Evolutionary conservation across 1,284 basidiomycete species (phyloP), one percentile per base, ranked within the genome.

Genomic region (Coniophora puteana): DNA sequence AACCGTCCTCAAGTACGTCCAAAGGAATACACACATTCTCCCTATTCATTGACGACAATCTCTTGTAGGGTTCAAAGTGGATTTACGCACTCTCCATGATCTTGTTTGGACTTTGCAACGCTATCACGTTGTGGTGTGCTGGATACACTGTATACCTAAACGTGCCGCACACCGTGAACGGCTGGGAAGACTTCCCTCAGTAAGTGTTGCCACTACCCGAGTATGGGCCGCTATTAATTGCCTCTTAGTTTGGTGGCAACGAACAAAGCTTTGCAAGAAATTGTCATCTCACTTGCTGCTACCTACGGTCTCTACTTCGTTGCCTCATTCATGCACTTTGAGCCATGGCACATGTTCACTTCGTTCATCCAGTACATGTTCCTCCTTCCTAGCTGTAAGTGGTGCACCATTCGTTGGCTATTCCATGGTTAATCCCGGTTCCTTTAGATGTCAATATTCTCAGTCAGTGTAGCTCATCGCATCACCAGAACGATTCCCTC

Each of bases 291-390:
- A 8, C 68, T 90, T 18, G 74, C 81, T 41, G 89, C 90, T 25
- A 95, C 92, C 2, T 94, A 93, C 59, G 89, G 91, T 26, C 77
- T 94, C 38, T 94, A 94, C 72, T 76, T 95, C 59, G 62, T 94
- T 59, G 78, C 83, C 41, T 93, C 89, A 4, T 72, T 93, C 60
- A 80, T 94, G 66, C 87, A 93, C 65, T 67, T 89, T 33, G 92
- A 94, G 56, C 91, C 91, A 0, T 94, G 89, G 89, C 92, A 94
- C 71, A 91, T 94, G 88, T 76, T 94, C 67, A 93, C 90, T 16
- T 90, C 83, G 41, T 93, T 95, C 74, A 49, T 81, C 36, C 88
- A 88, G 60, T 89, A 88, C 61, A 71, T 89, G 77, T 89, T 89
- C 76, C 72, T 87, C 48, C 66, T 89, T 29, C 79, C 79, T n/a